Percentiles rank a stretch among this genome's conserved stretches.
Evolutionary conservation across 2,329 filamentous ascomycete genomes (phyloP).

Genomic region (Colletotrichum kahawae): DNA sequence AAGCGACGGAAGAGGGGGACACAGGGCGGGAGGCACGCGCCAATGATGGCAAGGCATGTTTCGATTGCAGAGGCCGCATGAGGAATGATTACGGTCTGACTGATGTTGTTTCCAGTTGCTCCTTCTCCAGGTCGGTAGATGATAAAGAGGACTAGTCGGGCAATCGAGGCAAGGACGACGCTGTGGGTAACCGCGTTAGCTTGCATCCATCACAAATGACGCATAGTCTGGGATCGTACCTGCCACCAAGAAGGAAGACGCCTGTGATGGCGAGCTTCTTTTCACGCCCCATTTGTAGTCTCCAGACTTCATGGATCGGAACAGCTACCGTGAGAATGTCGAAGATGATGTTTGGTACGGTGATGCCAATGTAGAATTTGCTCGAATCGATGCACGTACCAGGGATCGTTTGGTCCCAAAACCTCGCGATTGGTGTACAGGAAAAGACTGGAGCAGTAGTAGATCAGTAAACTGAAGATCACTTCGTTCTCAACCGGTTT

Average conservation of each 20-base stretch:
- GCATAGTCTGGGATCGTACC: not conserved
- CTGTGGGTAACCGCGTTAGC: not conserved
- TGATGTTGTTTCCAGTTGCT: not conserved
- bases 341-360: not conserved
- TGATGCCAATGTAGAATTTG: not conserved
- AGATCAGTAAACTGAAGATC: not conserved
- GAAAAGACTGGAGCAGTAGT: not conserved
- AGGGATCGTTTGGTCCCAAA: not conserved
- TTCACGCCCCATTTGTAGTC: not conserved
- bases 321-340: not conserved
- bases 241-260: not conserved
- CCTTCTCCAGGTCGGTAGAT: not conserved
- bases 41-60: not conserved
- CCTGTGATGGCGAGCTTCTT: not conserved
- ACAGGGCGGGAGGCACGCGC: not conserved
- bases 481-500: not conserved
- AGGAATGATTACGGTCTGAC: not conserved
- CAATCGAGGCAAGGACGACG: not conserved
- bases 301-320: not conserved
- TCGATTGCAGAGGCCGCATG: not conserved
- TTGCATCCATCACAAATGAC: not conserved
- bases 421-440: not conserved
- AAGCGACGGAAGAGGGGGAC: not conserved
- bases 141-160: not conserved
- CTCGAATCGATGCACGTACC: not conserved